Conservation (phyloP, 805 yeast genomes). For the Kodamaea nitidulidarum region DNA sequence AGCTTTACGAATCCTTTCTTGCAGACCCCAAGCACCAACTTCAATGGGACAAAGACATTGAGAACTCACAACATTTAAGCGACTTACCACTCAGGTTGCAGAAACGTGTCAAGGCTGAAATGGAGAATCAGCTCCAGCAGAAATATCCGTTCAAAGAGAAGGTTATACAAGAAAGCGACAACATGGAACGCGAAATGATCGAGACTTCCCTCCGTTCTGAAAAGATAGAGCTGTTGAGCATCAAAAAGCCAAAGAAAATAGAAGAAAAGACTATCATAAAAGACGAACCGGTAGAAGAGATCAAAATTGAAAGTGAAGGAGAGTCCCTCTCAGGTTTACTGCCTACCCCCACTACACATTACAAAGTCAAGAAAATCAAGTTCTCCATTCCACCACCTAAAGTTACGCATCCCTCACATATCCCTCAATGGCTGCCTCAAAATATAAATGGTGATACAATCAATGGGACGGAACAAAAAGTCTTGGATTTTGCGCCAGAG, state of each 20-base stretch:
- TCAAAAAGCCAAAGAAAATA: neutral
- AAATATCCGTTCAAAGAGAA: constrained; percentile 35
- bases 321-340: constrained; percentile 8
- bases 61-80: constrained; percentile 19
- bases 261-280: neutral
- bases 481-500: constrained; percentile 26
- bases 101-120: constrained; percentile 33
- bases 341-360: constrained; percentile 13
- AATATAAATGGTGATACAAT: constrained; percentile 13
- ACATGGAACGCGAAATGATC: constrained; percentile 19
- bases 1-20: constrained; percentile 28
- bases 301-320: constrained; percentile 6
- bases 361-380: constrained; percentile 26
- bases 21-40: constrained; percentile 24
- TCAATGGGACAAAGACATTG: constrained; percentile 30
- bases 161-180: constrained; percentile 22
- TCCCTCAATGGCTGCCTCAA: constrained; percentile 39
- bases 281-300: constrained; percentile 1
- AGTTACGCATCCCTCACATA: constrained; percentile 43
- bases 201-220: constrained; percentile 1
- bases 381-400: constrained; percentile 32
- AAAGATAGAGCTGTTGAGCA: neutral
- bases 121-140: constrained; percentile 25
- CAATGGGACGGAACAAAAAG: constrained; percentile 15
- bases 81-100: constrained; percentile 39